Evolutionary conservation across 352 stramenopile genomes (phyloP).

Genomic region (Pythium sukuiense): DNA sequence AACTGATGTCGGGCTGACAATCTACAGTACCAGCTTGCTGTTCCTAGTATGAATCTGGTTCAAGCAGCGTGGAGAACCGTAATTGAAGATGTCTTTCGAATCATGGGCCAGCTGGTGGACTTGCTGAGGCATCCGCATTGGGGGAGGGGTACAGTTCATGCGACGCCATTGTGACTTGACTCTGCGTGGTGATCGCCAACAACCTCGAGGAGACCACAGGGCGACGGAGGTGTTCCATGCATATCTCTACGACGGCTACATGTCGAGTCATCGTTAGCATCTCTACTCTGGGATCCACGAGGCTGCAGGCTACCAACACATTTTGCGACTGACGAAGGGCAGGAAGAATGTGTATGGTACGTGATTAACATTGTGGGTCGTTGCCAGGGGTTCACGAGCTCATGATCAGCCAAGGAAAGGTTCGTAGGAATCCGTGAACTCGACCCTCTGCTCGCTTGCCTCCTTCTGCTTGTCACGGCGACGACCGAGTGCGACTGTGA

Average conservation of each 20-base stretch:
- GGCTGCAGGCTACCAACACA: too few relatives aligned
- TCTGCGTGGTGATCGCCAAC: neutral
- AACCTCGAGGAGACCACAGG: neutral
- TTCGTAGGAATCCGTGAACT: constrained; percentile 5
- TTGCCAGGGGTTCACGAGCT: neutral
- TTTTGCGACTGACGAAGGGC: too few relatives aligned
- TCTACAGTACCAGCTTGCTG: neutral
- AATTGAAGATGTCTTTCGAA: neutral
- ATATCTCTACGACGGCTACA: neutral
- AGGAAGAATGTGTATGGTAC: too few relatives aligned
- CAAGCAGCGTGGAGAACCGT: neutral
- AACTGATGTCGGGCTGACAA: neutral
- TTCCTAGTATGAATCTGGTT: neutral
- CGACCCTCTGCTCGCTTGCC: neutral
- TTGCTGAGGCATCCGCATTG: neutral
- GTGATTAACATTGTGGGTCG: too few relatives aligned
- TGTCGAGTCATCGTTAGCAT: neutral
- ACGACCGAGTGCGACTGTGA: neutral
- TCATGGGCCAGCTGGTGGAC: neutral
- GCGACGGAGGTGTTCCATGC: neutral
- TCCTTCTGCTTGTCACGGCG: neutral
- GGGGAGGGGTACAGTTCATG: neutral
- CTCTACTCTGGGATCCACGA: too few relatives aligned
- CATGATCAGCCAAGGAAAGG: constrained; percentile 3
- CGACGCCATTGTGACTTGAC: neutral